Evolutionary conservation across 768 basidiomycete species (phyloP), one percentile per base, ranked within the genome.

Genomic region (Termitomyces sp.): DNA sequence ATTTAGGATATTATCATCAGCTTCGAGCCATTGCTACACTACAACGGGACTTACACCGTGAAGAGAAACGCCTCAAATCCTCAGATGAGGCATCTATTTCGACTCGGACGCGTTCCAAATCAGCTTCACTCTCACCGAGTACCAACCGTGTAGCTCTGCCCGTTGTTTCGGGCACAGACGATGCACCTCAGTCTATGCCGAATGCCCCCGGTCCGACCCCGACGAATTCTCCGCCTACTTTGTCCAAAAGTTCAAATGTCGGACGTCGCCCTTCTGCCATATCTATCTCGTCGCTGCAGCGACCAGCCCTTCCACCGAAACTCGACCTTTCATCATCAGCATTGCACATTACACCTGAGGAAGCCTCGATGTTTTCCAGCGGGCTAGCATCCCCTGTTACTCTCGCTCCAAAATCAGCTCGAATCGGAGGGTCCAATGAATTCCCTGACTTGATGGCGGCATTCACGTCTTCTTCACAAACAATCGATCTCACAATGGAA

Each of bases 321-420:
- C 82, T 92, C n/a, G 91, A 93, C 65, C 77, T 93, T 6, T 89
- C 90, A n/a, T 77, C 87, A 1, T 72, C 84, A 13, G 75, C 84
- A 12, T 75, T 91, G 56, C 83, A 84, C 47, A 77, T 90, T 30
- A 72, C 81, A n/a, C 75, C 86, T 0, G 85, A 86, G 44, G 88
- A 90, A 63, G 79, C 76, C 6, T 72, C 80, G 6, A 66, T 83
- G 55, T 86, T 81, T 58, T 72, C 80, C 1, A 84, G 78, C 47
- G 84, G 85, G 1, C 73, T 90, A 48, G 78, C 86, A 30, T 92
- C 90, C 6, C 91, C 91, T 7, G 90, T 92, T 33, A 89, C 86
- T 5, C 79, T 93, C 38, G 91, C 89, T 0, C 91, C 91, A 1
- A 88, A 84, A 65, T 90, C 91, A 6, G 88, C 87, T 47, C 81